phyloP scores from a whole-genome alignment of 352 stramenopile genomes.

The Pythium sp. region DNA sequence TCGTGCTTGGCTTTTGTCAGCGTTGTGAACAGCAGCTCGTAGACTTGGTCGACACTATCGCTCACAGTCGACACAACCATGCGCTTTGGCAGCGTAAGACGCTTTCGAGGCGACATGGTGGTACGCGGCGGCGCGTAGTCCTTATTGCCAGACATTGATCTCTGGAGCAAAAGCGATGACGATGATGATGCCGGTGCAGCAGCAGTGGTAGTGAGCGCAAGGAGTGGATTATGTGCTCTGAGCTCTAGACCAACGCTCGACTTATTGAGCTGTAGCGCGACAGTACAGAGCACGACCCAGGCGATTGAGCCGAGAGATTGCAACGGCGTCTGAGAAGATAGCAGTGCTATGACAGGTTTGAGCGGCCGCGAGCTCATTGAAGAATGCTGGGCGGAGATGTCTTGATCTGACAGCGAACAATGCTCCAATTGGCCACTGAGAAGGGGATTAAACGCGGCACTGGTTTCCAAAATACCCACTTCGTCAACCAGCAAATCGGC shows the following conservation, averaged over 20 bases:
- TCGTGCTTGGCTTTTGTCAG: constrained; percentile 22
- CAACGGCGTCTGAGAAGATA: constrained; percentile 23
- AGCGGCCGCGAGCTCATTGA: constrained; percentile 11
- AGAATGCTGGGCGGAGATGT: not conserved
- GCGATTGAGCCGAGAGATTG: constrained; percentile 29
- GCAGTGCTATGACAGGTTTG: constrained; percentile 15
- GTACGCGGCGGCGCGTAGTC: constrained; percentile 21
- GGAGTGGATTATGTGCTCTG: not conserved
- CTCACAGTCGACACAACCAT: constrained; percentile 32
- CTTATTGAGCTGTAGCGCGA: constrained; percentile 29
- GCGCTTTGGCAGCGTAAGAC: constrained; percentile 44
- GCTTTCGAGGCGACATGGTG: constrained; percentile 44
- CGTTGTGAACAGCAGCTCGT: constrained; percentile 34
- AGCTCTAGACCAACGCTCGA: constrained; percentile 6
- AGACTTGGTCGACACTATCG: constrained; percentile 41
- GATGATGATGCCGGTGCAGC: not conserved
- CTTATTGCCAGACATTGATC: constrained; percentile 5
- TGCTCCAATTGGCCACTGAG: not conserved
- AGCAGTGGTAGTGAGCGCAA: not conserved
- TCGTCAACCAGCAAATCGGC: constrained; percentile 13
- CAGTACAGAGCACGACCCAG: constrained; percentile 32
- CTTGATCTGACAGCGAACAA: not conserved
- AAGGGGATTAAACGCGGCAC: not conserved
- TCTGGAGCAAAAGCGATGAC: not conserved
- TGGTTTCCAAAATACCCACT: not conserved